Evolutionary conservation across 148 eudicot genomes (phyloP).

Genomic region (Silene conica): DNA sequence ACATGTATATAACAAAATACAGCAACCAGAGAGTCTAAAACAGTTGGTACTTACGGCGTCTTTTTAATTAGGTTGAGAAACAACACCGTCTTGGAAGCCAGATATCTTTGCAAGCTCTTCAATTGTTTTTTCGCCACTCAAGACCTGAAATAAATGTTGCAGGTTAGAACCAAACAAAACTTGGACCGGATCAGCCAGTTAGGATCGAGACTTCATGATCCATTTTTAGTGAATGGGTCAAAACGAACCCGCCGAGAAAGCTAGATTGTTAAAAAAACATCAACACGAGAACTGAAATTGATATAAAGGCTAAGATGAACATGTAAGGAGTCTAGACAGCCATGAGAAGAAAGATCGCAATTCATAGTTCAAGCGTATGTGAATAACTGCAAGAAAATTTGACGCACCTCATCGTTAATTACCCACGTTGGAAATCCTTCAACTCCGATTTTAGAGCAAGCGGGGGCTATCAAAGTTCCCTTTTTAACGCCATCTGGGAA

Average conservation of each 20-base stretch:
- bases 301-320: no score
- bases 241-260: neutral
- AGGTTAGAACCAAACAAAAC: neutral
- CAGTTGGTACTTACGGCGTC: neutral
- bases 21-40: neutral
- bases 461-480: conserved; percentile 55
- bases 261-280: no score
- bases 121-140: conserved; percentile 62
- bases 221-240: neutral
- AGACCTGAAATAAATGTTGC: conserved; percentile 37
- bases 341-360: neutral
- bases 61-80: conserved; percentile 10
- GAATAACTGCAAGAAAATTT: neutral
- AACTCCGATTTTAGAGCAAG: conserved; percentile 54
- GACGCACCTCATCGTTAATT: conserved; percentile 76
- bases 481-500: conserved; percentile 71
- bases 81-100: conserved; percentile 43
- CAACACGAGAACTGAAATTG: no score
- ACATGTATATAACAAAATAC: neutral
- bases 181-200: neutral
- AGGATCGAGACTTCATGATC: neutral
- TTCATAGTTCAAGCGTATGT: neutral
- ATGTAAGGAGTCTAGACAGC: no score
- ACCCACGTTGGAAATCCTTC: conserved; percentile 93
- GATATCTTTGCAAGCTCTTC: conserved; percentile 57